Evolutionary conservation across 176 grass and related monocot species (phyloP), one percentile per base, ranked within the genome.

Genomic region (Oryza officinalis): DNA sequence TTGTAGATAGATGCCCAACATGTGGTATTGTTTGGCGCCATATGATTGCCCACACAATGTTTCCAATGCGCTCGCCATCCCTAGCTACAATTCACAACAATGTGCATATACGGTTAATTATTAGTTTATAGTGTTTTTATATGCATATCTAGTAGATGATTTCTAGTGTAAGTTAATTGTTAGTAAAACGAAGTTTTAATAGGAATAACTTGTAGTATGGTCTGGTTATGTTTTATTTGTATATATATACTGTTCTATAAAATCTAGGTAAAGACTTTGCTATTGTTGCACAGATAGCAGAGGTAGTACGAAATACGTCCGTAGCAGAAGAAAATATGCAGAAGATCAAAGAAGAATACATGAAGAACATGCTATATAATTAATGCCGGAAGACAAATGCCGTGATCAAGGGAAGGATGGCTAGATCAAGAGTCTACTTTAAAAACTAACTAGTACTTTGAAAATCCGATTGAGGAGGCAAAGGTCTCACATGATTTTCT

Each of bases 1-100:
- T 32, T 97, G 94, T 33, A 94, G 59, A 72, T 97, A 97, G 57
- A 94, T 87, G 2, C 94, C 94, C 1, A 97, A 83, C 90, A 94
- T 94, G 83, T 92, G 82, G 67, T 94, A 92, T 71, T 87, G 88
- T 32, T 80, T 88, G 0, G 92, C 94, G 0, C 90, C 90, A 38
- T 92, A 92, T 0, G 94, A 88, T 26, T 97, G 92, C 2, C 92
- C 94, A 15, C 94, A 97, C 1, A 97, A 65, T 0, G 94, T 94
- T 80, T 97, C 94, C 60, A 97, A 22, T 9, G 92, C 94, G 8
- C 92, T 97, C 17, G 85, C 86, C 94, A 97, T 97, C 35, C 92
- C 92, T 15, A 94, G 81, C 90, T 97, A 80, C 54, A 44, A 10
- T 38, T 52, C 0, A 80, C 10, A 26, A 60, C 69, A 46, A 74